Evolutionary conservation across 768 basidiomycete species (phyloP), one percentile per base, ranked within the genome.

Genomic region (Pulveroboletus sp.): DNA sequence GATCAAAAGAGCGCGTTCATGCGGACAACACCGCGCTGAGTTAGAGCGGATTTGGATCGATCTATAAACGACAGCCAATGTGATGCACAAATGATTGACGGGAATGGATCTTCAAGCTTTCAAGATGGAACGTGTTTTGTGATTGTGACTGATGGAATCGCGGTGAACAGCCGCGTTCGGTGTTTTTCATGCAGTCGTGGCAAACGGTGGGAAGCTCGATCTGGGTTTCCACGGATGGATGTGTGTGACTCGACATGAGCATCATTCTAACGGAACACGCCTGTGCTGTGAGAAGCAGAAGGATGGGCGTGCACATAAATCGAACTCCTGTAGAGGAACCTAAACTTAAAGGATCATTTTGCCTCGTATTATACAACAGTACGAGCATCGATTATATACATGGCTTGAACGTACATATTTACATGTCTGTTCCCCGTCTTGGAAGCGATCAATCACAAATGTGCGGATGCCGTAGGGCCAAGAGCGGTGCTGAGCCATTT

Each of bases 401-500:
- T 9, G 5, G 25, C 25, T 9, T 27, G 25, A 27, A 1, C 25
- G 20, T 27, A 43, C 47, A 38, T 40, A 43, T 19, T 13, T 21
- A 20, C 11, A 21, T 31, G 7, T 32, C 33, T 16, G n/a, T 11
- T 21, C 29, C 19, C 41, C 25, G 19, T 6, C 11, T n/a, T 24
- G n/a, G 17, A 45, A 6, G 17, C 14, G n/a, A 16, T 5, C 6
- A 12, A 38, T 59, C 48, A 61, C 1, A 62, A 21, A 40, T 3
- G 47, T 16, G 47, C n/a, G 29, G 24, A 1, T 13, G 10, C 16
- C 12, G 32, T 21, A 37, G 54, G 9, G 9, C 23, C n/a, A 5
- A 56, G 11, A 41, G 17, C 13, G 6, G 51, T 42, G 14, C 66
- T 63, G 13, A 82, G 60, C 80, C 80, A 83, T 34, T 64, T 63